Evolutionary conservation across 176 grass and related monocot species (phyloP).

Genomic region (Metroxylon sagu): DNA sequence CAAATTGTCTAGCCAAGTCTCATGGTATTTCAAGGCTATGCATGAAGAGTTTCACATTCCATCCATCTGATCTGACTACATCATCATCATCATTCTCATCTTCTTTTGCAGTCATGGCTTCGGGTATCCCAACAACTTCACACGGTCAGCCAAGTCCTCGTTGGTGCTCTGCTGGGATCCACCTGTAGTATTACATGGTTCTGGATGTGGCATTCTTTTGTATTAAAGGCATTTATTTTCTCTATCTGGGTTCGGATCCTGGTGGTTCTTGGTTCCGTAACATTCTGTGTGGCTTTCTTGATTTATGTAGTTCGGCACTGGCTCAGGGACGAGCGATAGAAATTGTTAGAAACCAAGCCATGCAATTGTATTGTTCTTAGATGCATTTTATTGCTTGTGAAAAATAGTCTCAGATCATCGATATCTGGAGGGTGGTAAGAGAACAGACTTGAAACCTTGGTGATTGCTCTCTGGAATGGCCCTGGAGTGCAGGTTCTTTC

Average conservation of each 20-base stretch:
- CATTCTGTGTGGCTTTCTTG: slow-evolving; percentile 29
- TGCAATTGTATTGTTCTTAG: too few species aligned
- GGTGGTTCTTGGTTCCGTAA: slow-evolving; percentile 34
- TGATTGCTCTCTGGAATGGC: too few species aligned
- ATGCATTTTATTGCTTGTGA: too few species aligned
- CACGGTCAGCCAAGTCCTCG: slow-evolving; percentile 62
- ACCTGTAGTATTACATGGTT: slow-evolving; percentile 39
- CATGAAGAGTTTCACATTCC: too few species aligned
- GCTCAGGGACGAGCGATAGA: slow-evolving; percentile 35
- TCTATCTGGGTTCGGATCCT: slow-evolving; percentile 34
- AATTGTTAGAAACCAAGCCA: too few species aligned
- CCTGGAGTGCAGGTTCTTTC: too few species aligned
- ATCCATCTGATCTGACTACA: too few species aligned
- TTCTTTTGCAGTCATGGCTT: slow-evolving; percentile 59
- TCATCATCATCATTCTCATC: background rate
- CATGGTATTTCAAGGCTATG: too few species aligned
- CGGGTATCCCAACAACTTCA: slow-evolving; percentile 73
- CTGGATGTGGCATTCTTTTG: slow-evolving; percentile 55
- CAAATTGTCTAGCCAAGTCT: too few species aligned
- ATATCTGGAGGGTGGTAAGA: too few species aligned
- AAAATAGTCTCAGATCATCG: too few species aligned
- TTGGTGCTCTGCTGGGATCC: slow-evolving; percentile 51
- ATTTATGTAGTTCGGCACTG: slow-evolving; percentile 44
- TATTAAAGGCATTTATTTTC: slow-evolving; percentile 43
- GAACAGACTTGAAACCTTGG: too few species aligned